Base-by-base conservation (phyloP, 495 filamentous ascomycete genomes). In the Neurospora pannonica region DNA sequence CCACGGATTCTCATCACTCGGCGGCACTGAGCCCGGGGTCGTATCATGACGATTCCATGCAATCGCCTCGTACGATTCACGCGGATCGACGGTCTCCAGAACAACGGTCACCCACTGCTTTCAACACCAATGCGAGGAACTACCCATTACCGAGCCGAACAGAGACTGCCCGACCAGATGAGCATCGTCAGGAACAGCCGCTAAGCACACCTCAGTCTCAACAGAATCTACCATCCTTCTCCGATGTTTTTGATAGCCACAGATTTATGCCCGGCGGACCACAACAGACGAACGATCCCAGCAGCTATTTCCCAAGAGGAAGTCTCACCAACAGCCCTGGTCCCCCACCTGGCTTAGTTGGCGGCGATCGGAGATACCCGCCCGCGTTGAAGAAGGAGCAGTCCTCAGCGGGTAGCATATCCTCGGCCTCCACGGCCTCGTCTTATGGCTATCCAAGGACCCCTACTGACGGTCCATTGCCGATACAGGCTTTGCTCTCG, bases 401-500 rank as follows among this genome's bases (percentile, higher is more conserved):
- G 48, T 83, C 84, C 21, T 83, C 80, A 24, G 74, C 70, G 5
- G 82, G 79, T n/a, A 83, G 79, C 54, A 69, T 78, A 15, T 82
- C 83, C 3, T 82, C 83, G 10, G 74, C 43, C 54, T 79, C 82
- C 4, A 77, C 76, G 39, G 31, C 38, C 37, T 79, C 78, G 3
- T 75, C 76, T 0, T 81, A 74, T 70, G 71, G 78, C n/a, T 75
- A 77, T 38, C 80, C 84, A 1, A 82, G 85, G 69, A 83, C 84
- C 15, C 81, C 83, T 7, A 79, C 81, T 70, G 85, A 87, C 36
- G 82, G 82, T 1, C 78, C 83, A 11, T 71, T 87, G 36, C 84
- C 85, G 17, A 86, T 87, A 54, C 84, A 87, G 72, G 82, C 85
- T 19, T 77, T 87, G 17, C 73, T 87, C 17, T 78, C 79, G 15